Conservation (phyloP, 2,329 filamentous ascomycete genomes). For the Epichloe elymi region DNA sequence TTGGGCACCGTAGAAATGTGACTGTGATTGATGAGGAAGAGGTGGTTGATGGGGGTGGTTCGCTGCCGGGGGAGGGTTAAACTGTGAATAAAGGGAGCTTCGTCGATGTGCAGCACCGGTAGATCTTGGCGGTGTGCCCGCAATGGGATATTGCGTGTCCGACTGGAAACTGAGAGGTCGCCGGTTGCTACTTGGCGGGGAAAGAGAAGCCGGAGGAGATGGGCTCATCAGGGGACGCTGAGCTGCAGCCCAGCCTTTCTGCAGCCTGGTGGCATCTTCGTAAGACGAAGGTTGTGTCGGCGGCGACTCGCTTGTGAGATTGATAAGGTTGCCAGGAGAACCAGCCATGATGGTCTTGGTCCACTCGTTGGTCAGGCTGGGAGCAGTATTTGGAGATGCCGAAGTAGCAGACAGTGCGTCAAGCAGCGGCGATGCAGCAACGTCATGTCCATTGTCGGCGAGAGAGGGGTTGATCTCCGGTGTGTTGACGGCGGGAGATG, state of each 20-base stretch:
- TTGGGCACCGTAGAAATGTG: conserved; percentile 64
- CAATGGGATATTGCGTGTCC: conserved; percentile 30
- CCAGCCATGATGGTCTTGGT: conserved; percentile 27
- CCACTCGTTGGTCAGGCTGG: conserved; percentile 35
- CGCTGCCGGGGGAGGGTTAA: conserved; percentile 29
- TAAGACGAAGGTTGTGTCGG: conserved; percentile 40
- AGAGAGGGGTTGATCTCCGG: conserved; percentile 31
- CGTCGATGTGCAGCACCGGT: conserved; percentile 25
- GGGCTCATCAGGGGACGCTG: conserved; percentile 31
- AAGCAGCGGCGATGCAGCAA: conserved; percentile 30
- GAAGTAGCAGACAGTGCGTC: conserved; percentile 35
- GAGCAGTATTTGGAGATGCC: conserved; percentile 34
- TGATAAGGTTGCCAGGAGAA: conserved; percentile 41
- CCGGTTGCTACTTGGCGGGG: conserved; percentile 22
- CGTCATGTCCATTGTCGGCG: conserved; percentile 29
- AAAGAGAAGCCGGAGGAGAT: conserved; percentile 30
- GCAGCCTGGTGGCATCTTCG: conserved; percentile 30
- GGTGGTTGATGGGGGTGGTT: conserved; percentile 40
- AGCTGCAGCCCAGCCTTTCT: conserved; percentile 32
- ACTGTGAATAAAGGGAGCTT: conserved; percentile 38
- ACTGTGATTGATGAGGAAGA: conserved; percentile 59
- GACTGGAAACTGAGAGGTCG: conserved; percentile 43
- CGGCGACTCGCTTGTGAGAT: conserved; percentile 37
- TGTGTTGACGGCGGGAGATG: conserved; percentile 30
- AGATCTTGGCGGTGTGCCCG: conserved; percentile 26